Conservation (phyloP, 257 asterid genomes). For the Lycium barbarum region DNA sequence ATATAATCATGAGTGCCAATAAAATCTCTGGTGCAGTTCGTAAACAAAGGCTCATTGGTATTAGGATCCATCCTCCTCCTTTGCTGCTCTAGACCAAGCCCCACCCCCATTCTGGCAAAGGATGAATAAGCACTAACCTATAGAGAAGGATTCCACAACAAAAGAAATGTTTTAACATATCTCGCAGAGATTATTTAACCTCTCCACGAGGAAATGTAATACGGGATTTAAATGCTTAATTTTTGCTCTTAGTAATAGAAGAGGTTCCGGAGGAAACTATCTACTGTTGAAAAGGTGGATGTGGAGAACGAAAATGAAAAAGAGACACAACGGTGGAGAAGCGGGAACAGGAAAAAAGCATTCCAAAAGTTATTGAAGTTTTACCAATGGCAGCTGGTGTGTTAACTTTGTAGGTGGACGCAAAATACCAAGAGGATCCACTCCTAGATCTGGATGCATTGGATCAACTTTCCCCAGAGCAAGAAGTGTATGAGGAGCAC, state of each 20-base stretch:
- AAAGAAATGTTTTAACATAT: neutral
- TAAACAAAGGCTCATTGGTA: slow-evolving; percentile 89
- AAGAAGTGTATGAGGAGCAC: slow-evolving; percentile 97
- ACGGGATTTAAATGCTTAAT: neutral
- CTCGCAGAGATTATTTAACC: neutral
- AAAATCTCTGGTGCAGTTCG: slow-evolving; percentile 94
- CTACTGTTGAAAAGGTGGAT: neutral
- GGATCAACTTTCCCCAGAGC: slow-evolving; percentile 98
- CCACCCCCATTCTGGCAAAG: slow-evolving; percentile 76
- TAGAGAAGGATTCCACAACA: slow-evolving; percentile 31
- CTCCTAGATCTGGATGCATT: slow-evolving; percentile 76
- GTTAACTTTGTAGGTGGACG: slow-evolving; percentile 72
- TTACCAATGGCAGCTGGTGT: slow-evolving; percentile 93
- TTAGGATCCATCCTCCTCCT: slow-evolving; percentile 84
- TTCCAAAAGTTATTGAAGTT: slow-evolving; percentile 23
- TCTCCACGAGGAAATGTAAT: neutral
- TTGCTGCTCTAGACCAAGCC: slow-evolving; percentile 77
- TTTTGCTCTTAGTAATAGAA: neutral
- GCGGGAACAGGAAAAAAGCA: neutral
- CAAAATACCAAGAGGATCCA: slow-evolving; percentile 88
- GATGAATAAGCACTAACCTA: slow-evolving; percentile 99
- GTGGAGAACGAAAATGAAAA: neutral
- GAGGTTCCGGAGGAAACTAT: slow-evolving; percentile 12
- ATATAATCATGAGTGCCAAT: slow-evolving; percentile 95
- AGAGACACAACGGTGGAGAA: neutral